Evolutionary conservation across 139 green algal genomes (phyloP), one percentile per base, ranked within the genome.

Genomic region (Pleodorina starrii): DNA sequence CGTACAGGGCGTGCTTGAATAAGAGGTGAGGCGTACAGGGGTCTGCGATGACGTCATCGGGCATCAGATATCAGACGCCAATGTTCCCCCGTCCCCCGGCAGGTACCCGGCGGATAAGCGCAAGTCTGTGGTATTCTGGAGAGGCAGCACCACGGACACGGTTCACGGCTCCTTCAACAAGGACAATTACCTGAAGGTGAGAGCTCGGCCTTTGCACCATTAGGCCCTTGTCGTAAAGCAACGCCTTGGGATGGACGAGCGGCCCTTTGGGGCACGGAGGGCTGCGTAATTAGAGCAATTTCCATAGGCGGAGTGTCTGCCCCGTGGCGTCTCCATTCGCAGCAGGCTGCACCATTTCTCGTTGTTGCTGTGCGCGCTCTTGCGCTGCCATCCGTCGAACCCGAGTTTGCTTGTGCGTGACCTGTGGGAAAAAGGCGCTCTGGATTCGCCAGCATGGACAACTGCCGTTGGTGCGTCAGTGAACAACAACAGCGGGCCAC

Each of bases 71-170:
- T 72, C 23, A n/a, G 14, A 36, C 21, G 59, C 27, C 23, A n/a
- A 6, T 71, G 16, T 25, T 10, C 59, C 23, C 59, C 23, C 21
- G 21, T 46, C 14, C 32, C 66, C 3, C 6, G 38, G 42, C 51
- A 85, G 72, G 42, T 85, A 78, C 38, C 32, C 86, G 72, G 21
- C 72, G n/a, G 29, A 27, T 51, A 16, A 76, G 36, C 82, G 91
- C 10, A 2, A 80, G 25, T 85, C 46, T 29, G 63, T 86, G 32
- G 92, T 80, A 4, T 63, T 92, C 16, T 94, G 92, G 92, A 87
- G 92, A 21, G 92, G 92, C 75, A 87, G 76, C 72, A 92, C 89
- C 43, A 94, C 92, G 36, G 92, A 93, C 87, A 79, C 54, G 17
- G 17, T n/a, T 0, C 9, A 78, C 21, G 44, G 21, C 6, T 12